Base-by-base conservation (phyloP, 1,284 basidiomycete species). In the Irpex sp. region DNA sequence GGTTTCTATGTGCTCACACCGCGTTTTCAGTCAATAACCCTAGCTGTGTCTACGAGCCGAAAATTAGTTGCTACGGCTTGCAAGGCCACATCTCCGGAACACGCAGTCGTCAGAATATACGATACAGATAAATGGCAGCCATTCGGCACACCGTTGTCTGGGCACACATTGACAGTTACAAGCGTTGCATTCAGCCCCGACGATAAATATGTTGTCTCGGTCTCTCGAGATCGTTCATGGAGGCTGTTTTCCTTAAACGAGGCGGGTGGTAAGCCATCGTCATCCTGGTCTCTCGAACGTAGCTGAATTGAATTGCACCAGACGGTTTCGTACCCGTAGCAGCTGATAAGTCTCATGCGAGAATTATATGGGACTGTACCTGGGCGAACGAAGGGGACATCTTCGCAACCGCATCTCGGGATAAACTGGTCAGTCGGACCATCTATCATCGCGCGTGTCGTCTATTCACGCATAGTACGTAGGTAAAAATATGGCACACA, bases 331-430 rank as follows among this genome's bases (percentile, higher is more conserved):
- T 78, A 13, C 83, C 88, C 0, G 68, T 88, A 11, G 84, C 85
- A 4, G 82, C 86, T 7, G 88, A 95, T 66, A 95, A 93, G 74
- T 88, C 94, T 0, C 97, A 99, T 75, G 84, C 86, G 0, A 85
- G 97, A 36, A 98, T 99, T 71, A 91, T 99, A 47, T 97, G 97
- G 93, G 97, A 99, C 74, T 93, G 90, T 69, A 85, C 88, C 21
- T 99, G 95, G 94, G 81, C 88, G 1, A 70, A 74, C 1, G 87
- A 92, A 68, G 86, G 86, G 4, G 82, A 87, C 63, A 69, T 89
- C 5, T 99, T 99, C 73, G 95, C 88, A 1, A 99, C 97, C 0
- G 96, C 94, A 1, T 96, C 95, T 4, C 84, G 97, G 54, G 97
- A 99, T 75, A 98, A 97, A 79, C 94, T 90, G n/a, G 95, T 94